Evolutionary conservation across 257 asterid species (phyloP), one percentile per base, ranked within the genome.

Genomic region (Plantago major): DNA sequence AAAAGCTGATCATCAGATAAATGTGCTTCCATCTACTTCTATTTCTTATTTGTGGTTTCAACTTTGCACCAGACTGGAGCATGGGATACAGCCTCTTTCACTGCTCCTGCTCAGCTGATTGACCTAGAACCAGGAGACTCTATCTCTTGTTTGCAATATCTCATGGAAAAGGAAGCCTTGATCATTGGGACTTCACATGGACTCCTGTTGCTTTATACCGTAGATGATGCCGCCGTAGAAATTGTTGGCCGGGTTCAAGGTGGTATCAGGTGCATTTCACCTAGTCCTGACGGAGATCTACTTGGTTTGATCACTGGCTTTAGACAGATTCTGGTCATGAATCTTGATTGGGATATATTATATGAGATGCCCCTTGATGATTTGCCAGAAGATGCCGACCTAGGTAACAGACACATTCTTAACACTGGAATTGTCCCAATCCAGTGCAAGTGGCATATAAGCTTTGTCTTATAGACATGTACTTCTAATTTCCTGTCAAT

Each of bases 211-310:
- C 83, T 89, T 55, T 79, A 82, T 65, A 64, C 74, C 6, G 82
- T 81, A 48, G 90, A 87, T 51, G 87, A 85, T 68, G 75, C 74
- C 51, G 68, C 71, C 14, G 81, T 85, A 55, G 99, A 93, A 68
- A 73, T 75, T 64, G 99, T 89, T 65, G 99, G 99, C 67, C 86
- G 71, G 52, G 90, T 93, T 58, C 96, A 93, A 74, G 99, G 99
- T 67, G 99, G 99, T 61, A 86, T 93, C 33, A 75, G 72, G 70
- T 89, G 96, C 82, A 81, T 93, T 77, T 87, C 99, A 15, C 92
- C 92, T 44, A 93, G 99, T 75, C 99, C 99, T 5, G 97, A 93
- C 79, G 99, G 97, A 70, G 97, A 89, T 81, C 77, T 87, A 67
- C 82, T 89, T 66, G 91, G 83, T 72, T 69, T 93, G 67, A 47